phyloP scores from a whole-genome alignment of 371 early-diverging fungal genomes.

The Actinomucor elegans region DNA sequence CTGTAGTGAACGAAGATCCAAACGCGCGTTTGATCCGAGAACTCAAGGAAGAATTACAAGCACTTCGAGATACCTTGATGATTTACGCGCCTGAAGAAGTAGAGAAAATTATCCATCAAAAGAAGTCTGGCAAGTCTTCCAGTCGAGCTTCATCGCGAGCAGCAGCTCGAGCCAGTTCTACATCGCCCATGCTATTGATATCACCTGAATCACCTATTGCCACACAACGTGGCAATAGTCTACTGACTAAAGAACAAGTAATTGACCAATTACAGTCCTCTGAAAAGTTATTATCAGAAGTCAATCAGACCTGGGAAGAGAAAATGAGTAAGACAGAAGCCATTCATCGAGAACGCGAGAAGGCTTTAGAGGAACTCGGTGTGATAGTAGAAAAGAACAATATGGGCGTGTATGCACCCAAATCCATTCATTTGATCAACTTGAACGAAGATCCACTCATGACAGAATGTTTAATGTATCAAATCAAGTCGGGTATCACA shows the following conservation, averaged over 20 bases:
- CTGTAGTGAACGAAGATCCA: conserved; percentile 87
- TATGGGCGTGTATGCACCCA: conserved; percentile 80
- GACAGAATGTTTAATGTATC: conserved; percentile 86
- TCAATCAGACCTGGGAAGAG: conserved; percentile 65
- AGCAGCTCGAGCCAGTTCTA: conserved; percentile 5
- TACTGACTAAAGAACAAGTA: conserved; percentile 60
- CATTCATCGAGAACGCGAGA: conserved; percentile 73
- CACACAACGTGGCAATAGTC: conserved; percentile 18
- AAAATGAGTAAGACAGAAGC: conserved; percentile 66
- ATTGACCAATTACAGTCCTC: conserved; percentile 50
- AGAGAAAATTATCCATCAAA: conserved; percentile 26
- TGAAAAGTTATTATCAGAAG: conserved; percentile 32
- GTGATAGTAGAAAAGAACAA: conserved; percentile 70
- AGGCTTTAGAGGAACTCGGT: conserved; percentile 79
- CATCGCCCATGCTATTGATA: conserved; percentile 20
- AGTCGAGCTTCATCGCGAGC: conserved; percentile 18
- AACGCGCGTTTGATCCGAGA: conserved; percentile 76
- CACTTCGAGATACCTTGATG: conserved; percentile 62
- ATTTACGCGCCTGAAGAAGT: conserved; percentile 55
- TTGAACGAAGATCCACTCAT: conserved; percentile 86
- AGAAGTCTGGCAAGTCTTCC: conserved; percentile 1
- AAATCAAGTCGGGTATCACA: conserved; percentile 75
- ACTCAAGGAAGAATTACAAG: conserved; percentile 76
- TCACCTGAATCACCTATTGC: conserved; percentile 18
- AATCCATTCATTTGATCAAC: conserved; percentile 81